Evolutionary conservation across 2,329 filamentous ascomycete species (phyloP).

Genomic region (Scortechinia acanthostroma): DNA sequence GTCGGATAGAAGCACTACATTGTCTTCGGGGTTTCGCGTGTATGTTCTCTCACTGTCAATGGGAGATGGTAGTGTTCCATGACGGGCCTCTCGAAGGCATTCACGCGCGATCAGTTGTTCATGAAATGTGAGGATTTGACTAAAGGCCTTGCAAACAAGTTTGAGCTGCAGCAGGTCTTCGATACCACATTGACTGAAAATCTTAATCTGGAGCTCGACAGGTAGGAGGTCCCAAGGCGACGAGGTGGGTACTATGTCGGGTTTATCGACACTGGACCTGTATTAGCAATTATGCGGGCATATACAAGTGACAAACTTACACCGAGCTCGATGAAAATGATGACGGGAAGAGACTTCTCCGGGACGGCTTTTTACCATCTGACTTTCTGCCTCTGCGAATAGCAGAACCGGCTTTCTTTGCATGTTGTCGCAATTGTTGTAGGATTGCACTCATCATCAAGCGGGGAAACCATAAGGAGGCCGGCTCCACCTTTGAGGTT

Average conservation of each 20-base stretch:
- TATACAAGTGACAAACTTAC: not conserved
- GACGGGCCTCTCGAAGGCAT: slow-evolving; percentile 27
- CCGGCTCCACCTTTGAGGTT: slow-evolving; percentile 12
- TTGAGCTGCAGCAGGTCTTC: slow-evolving; percentile 22
- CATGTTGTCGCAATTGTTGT: slow-evolving; percentile 17
- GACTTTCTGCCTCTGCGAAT: slow-evolving; percentile 17
- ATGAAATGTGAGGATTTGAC: slow-evolving; percentile 20
- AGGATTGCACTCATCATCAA: slow-evolving; percentile 22
- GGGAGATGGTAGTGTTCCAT: slow-evolving; percentile 28
- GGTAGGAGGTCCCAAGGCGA: slow-evolving; percentile 27
- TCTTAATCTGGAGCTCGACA: slow-evolving; percentile 27
- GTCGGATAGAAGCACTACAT: slow-evolving; percentile 30
- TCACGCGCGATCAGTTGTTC: slow-evolving; percentile 27
- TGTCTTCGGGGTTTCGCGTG: slow-evolving; percentile 28
- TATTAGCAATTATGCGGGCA: not conserved
- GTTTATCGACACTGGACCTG: slow-evolving; percentile 12
- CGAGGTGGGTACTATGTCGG: slow-evolving; percentile 13
- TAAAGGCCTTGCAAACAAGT: slow-evolving; percentile 26
- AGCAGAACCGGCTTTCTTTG: slow-evolving; percentile 19
- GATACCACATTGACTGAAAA: slow-evolving; percentile 27
- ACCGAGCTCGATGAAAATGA: not conserved
- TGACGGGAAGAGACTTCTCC: not conserved
- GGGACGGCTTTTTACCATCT: slow-evolving; percentile 10
- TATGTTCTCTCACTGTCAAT: slow-evolving; percentile 21
- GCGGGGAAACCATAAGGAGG: slow-evolving; percentile 10